These are phyloP conservation scores for Yamadazyma trypodendri DNA, from an alignment of 1,139 yeast species.

Conservation along the genomic window DNA sequence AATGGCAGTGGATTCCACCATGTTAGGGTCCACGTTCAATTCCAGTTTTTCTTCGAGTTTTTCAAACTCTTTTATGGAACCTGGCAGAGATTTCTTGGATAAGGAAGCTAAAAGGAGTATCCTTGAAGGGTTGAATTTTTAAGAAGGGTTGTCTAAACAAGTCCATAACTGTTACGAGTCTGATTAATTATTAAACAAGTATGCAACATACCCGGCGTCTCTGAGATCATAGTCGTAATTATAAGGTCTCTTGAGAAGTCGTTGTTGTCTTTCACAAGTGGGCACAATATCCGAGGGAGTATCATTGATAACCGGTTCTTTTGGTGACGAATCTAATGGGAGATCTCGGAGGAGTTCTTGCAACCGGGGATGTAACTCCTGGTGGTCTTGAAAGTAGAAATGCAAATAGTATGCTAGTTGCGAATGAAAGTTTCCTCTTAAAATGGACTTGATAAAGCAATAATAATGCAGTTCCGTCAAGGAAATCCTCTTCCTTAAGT, in stretches of 20 bases:
- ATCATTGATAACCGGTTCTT: constrained; percentile 12
- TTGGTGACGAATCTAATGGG: constrained; percentile 14
- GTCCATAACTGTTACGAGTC: no score
- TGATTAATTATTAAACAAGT: no score
- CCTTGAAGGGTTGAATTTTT: constrained; percentile 27
- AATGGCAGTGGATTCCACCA: constrained; percentile 51
- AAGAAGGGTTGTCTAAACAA: no score
- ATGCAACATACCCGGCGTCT: constrained; percentile 23
- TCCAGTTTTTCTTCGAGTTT: constrained; percentile 28
- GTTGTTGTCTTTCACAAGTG: not conserved
- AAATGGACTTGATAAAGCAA: constrained; percentile 25
- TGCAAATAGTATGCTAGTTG: constrained; percentile 30
- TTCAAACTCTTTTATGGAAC: constrained; percentile 32
- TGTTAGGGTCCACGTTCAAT: constrained; percentile 42
- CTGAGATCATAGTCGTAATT: constrained; percentile 24
- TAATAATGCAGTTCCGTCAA: constrained; percentile 20
- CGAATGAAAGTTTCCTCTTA: constrained; percentile 25
- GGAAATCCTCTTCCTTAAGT: constrained; percentile 15
- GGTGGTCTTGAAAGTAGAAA: constrained; percentile 23
- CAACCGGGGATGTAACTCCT: constrained; percentile 12
- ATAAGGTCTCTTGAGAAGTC: constrained; percentile 18
- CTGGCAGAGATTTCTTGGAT: constrained; percentile 29
- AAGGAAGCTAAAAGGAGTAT: constrained; percentile 30
- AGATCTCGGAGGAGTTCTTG: constrained; percentile 17
- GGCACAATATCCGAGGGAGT: constrained; percentile 5